These are phyloP conservation scores for Glycyrrhiza uralensis DNA, from an alignment of 306 rosid genomes.

Conservation along the genomic window DNA sequence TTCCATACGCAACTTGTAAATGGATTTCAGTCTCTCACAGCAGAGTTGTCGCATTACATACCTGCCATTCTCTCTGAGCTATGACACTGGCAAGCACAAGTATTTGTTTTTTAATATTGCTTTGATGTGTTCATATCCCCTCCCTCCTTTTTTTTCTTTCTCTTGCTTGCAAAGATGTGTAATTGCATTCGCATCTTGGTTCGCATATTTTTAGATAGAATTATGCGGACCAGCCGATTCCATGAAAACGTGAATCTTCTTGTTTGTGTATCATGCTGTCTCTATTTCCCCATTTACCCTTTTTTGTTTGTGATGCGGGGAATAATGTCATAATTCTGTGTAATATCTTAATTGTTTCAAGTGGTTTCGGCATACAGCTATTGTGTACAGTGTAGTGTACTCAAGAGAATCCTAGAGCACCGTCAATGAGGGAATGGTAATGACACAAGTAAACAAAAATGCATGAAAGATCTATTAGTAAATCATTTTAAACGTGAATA, in stretches of 20 bases:
- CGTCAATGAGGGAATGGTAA: neutral
- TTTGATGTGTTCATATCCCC: constrained; percentile 34
- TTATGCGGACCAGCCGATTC: constrained; percentile 24
- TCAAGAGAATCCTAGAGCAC: neutral
- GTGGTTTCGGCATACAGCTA: constrained; percentile 20
- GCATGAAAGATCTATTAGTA: neutral
- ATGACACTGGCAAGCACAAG: constrained; percentile 37
- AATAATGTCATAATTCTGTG: constrained; percentile 17
- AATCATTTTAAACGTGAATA: neutral
- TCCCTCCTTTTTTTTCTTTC: too few species aligned
- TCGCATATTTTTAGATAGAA: constrained; percentile 25
- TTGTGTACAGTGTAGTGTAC: neutral
- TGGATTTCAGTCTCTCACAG: constrained; percentile 94
- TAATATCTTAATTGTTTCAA: constrained; percentile 19
- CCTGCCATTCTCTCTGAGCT: constrained; percentile 96
- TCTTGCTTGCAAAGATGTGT: constrained; percentile 18
- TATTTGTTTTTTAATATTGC: constrained; percentile 21
- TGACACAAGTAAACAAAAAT: neutral
- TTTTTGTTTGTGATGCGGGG: constrained; percentile 22
- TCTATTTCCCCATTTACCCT: neutral
- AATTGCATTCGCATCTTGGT: constrained; percentile 27
- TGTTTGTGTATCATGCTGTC: constrained; percentile 32
- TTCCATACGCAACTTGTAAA: constrained; percentile 98
- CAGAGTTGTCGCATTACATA: constrained; percentile 91
- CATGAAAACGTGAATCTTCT: constrained; percentile 18